Evolutionary conservation across 768 basidiomycete genomes (phyloP).

Genomic region (Serpula lacrymans): DNA sequence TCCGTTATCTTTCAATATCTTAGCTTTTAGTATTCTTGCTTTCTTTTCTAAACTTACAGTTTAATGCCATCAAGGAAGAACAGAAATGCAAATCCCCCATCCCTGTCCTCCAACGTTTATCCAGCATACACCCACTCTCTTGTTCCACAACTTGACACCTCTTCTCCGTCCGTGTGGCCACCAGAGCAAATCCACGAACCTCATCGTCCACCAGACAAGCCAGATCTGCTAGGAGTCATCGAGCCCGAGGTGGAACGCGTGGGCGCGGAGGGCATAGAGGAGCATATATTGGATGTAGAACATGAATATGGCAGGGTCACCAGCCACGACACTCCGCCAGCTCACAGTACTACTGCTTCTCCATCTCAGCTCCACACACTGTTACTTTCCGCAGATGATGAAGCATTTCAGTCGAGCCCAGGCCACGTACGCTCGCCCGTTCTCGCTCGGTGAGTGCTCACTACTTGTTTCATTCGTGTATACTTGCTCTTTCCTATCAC

Average conservation of each 20-base stretch:
- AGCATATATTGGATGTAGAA: constrained; percentile 20
- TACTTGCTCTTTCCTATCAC: background rate
- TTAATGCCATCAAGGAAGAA: constrained; percentile 29
- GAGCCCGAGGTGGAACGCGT: constrained; percentile 11
- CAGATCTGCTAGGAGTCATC: no score
- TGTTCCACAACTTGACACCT: constrained; percentile 29
- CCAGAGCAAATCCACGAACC: constrained; percentile 9
- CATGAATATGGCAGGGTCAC: constrained; percentile 25
- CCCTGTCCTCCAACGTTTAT: constrained; percentile 15
- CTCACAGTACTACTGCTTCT: constrained; percentile 8
- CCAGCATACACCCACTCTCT: no score
- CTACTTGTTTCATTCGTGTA: no score
- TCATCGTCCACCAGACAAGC: constrained; percentile 10
- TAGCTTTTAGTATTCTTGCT: constrained; percentile 4
- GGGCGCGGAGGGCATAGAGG: constrained; percentile 14
- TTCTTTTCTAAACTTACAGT: no score
- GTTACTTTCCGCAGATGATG: no score
- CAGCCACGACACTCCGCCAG: no score
- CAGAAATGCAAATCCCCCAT: constrained; percentile 20
- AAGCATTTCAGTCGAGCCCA: no score
- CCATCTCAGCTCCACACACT: no score
- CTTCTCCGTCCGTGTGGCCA: constrained; percentile 19
- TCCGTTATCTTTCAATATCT: no score
- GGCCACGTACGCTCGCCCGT: constrained; percentile 31
- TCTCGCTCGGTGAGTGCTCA: constrained; percentile 26